Evolutionary conservation across 2,329 filamentous ascomycete genomes (phyloP).

Genomic region (Paracamarosporium sp.): DNA sequence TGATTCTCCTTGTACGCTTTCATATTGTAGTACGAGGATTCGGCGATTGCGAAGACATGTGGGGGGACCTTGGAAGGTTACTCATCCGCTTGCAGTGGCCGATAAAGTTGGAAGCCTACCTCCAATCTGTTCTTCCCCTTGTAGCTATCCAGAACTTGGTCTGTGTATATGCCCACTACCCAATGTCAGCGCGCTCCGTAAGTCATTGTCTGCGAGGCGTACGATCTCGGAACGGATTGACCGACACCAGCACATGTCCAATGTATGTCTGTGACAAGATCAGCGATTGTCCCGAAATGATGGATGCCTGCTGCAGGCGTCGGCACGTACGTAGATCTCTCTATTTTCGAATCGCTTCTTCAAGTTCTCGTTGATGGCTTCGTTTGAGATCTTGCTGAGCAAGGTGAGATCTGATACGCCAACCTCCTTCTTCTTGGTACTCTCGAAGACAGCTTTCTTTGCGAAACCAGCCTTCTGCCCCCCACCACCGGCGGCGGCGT

Average conservation of each 20-base stretch:
- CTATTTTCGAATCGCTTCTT: constrained; percentile 97
- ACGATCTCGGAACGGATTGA: constrained; percentile 95
- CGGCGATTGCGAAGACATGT: constrained; percentile 96
- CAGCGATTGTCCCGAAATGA: constrained; percentile 26
- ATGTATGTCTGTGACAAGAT: constrained; percentile 78
- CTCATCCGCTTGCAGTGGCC: constrained; percentile 3
- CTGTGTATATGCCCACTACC: constrained; percentile 92
- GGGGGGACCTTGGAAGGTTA: constrained; percentile 68
- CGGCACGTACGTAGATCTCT: constrained; percentile 81
- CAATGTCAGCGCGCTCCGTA: constrained; percentile 44
- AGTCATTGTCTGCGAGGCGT: constrained; percentile 42
- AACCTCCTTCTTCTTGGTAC: constrained; percentile 98
- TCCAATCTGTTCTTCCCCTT: constrained; percentile 96
- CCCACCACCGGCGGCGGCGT: constrained; percentile 52
- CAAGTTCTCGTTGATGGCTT: constrained; percentile 98
- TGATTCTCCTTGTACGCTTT: constrained; percentile 99
- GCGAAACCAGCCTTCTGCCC: constrained; percentile 69
- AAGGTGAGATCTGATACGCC: constrained; percentile 97
- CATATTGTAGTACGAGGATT: constrained; percentile 99
- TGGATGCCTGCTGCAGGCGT: constrained; percentile 32
- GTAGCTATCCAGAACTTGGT: constrained; percentile 90
- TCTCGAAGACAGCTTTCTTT: constrained; percentile 95
- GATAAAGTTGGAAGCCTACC: constrained; percentile 29
- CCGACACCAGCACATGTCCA: constrained; percentile 97
- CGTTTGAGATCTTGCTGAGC: constrained; percentile 98